phyloP scores from a whole-genome alignment of 768 basidiomycete genomes.

The Trametes elegans region DNA sequence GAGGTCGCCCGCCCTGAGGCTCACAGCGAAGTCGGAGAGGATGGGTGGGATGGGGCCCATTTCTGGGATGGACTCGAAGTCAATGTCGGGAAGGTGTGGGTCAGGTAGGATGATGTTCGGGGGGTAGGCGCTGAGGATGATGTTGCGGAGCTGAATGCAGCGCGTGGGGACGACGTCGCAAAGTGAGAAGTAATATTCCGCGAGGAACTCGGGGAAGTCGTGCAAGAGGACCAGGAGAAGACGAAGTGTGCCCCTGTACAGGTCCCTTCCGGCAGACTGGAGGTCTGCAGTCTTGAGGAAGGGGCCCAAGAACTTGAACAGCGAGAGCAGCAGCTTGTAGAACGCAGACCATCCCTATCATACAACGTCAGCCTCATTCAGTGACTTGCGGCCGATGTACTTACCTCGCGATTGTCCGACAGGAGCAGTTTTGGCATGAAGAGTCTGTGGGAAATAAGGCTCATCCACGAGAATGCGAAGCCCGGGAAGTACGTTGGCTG shows the following conservation, averaged over 20 bases:
- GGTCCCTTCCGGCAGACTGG: constrained; percentile 73
- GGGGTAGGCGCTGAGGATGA: constrained; percentile 95
- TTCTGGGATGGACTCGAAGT: constrained; percentile 77
- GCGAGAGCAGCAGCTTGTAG: constrained; percentile 88
- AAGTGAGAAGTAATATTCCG: constrained; percentile 94
- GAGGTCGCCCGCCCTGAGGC: constrained; percentile 78
- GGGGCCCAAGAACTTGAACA: constrained; percentile 92
- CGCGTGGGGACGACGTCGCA: constrained; percentile 90
- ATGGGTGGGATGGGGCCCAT: constrained; percentile 92
- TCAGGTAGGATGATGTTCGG: constrained; percentile 78
- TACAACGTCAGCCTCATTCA: neutral
- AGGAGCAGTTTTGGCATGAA: constrained; percentile 96
- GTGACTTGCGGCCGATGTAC: constrained; percentile 15
- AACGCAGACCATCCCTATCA: constrained; percentile 89
- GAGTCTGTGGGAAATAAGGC: constrained; percentile 89
- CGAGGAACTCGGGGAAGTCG: constrained; percentile 98
- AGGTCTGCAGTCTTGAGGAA: constrained; percentile 86
- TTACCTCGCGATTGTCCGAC: constrained; percentile 84
- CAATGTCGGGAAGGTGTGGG: constrained; percentile 73
- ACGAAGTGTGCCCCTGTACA: constrained; percentile 88
- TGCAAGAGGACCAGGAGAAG: constrained; percentile 93
- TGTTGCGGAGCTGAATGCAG: constrained; percentile 95
- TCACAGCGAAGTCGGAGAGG: constrained; percentile 85
- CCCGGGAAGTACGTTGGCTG: constrained; percentile 97
- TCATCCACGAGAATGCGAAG: constrained; percentile 98